phyloP scores from a whole-genome alignment of 805 yeast genomes.

The Candida silvicultrix region DNA sequence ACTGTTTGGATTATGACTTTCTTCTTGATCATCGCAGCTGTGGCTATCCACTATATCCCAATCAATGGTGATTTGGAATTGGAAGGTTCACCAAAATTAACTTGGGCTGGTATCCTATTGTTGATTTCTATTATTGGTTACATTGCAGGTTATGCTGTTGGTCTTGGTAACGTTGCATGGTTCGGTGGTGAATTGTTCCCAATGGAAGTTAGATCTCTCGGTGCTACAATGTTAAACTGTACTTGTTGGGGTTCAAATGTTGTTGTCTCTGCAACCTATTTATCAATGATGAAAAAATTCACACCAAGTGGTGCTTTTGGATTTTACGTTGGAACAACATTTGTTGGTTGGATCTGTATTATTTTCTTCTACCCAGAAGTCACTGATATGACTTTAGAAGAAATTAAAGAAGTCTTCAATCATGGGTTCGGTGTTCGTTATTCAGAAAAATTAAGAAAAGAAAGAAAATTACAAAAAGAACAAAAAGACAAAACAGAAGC shows the following conservation, averaged over 20 bases:
- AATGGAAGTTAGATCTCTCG: slow-evolving; percentile 33
- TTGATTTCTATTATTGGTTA: slow-evolving; percentile 27
- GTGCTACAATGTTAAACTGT: slow-evolving; percentile 35
- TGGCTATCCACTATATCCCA: slow-evolving; percentile 19
- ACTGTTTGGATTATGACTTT: slow-evolving; percentile 35
- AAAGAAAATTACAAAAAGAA: too few species aligned
- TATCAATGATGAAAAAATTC: slow-evolving; percentile 24
- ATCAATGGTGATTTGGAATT: not conserved
- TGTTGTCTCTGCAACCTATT: slow-evolving; percentile 29
- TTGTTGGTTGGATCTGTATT: slow-evolving; percentile 33
- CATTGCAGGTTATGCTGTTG: slow-evolving; percentile 37
- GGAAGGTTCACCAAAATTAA: not conserved
- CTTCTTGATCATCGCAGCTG: slow-evolving; percentile 26
- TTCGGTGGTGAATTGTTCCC: slow-evolving; percentile 38
- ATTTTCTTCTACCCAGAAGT: slow-evolving; percentile 38
- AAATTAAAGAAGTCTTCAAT: slow-evolving; percentile 32
- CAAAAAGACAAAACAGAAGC: too few species aligned
- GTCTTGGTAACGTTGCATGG: slow-evolving; percentile 41
- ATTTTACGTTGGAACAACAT: slow-evolving; percentile 27
- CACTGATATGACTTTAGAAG: slow-evolving; percentile 36
- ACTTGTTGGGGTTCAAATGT: slow-evolving; percentile 36
- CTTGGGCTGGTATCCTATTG: slow-evolving; percentile 13
- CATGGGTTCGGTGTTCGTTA: slow-evolving; percentile 33
- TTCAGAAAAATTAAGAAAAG: not conserved
- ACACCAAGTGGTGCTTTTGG: slow-evolving; percentile 28